Percentiles rank a stretch among this genome's conserved stretches.
Conservation (phyloP, 169 alveolate species). For the Cryptosporidium viatorum region DNA sequence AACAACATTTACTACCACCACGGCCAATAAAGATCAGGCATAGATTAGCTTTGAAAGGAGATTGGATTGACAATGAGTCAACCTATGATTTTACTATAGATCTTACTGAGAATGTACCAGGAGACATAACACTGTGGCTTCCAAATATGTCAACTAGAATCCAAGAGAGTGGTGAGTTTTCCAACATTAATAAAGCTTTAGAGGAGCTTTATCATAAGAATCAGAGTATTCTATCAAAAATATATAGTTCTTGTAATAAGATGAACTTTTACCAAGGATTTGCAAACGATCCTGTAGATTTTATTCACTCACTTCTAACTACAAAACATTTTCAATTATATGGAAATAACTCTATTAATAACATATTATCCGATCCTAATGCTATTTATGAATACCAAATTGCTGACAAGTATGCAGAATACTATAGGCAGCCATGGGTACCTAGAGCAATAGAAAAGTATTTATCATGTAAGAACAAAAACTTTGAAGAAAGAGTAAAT, state of each 20-base stretch:
- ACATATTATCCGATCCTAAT: constrained; percentile 72
- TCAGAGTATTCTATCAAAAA: constrained; percentile 46
- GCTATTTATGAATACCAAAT: constrained; percentile 72
- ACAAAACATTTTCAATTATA: constrained; percentile 70
- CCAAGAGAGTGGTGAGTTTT: constrained; percentile 60
- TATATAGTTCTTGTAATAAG: constrained; percentile 50
- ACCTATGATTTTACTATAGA: constrained; percentile 72
- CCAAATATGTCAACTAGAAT: constrained; percentile 68
- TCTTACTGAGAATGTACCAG: constrained; percentile 68
- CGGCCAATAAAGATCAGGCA: constrained; percentile 53
- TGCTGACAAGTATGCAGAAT: constrained; percentile 70
- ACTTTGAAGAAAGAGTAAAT: constrained; percentile 58
- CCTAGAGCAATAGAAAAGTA: constrained; percentile 72
- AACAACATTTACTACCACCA: constrained; percentile 60
- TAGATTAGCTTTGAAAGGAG: constrained; percentile 43
- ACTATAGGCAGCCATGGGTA: constrained; percentile 74
- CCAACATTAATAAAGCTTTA: constrained; percentile 39
- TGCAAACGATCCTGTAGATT: constrained; percentile 61
- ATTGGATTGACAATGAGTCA: constrained; percentile 73
- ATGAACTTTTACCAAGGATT: constrained; percentile 58
- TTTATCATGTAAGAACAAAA: constrained; percentile 32
- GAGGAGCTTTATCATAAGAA: constrained; percentile 69
- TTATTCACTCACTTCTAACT: constrained; percentile 57
- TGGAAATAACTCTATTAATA: constrained; percentile 57
- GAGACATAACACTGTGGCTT: constrained; percentile 58